Evolutionary conservation across 2,329 filamentous ascomycete genomes (phyloP).

Genomic region (Paraconiothyrium brasiliense): DNA sequence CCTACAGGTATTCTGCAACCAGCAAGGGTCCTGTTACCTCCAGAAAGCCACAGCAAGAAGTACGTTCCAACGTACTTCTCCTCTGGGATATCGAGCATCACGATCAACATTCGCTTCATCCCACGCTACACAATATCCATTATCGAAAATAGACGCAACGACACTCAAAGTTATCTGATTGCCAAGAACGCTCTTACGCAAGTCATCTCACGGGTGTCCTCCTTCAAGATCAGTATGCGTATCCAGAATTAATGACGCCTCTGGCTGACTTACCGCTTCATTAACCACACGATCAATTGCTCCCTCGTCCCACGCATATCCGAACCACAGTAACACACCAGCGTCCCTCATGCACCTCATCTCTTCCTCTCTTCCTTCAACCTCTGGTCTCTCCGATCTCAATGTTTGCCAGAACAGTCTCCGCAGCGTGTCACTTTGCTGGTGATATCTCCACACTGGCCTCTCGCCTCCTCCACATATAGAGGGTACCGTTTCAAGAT

Average conservation of each 20-base stretch:
- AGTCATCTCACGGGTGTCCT: conserved; percentile 64
- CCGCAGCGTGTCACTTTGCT: conserved; percentile 56
- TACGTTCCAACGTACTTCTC: not conserved
- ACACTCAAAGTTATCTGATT: not conserved
- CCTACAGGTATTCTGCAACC: not conserved
- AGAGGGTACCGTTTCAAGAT: conserved; percentile 33
- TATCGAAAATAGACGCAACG: not conserved
- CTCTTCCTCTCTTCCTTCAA: conserved; percentile 46
- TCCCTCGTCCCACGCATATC: conserved; percentile 70
- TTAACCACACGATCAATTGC: conserved; percentile 67
- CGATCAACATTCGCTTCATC: too few species aligned
- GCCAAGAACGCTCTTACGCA: conserved; percentile 57
- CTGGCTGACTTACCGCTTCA: conserved; percentile 36
- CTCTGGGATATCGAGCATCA: too few species aligned
- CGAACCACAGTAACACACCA: conserved; percentile 70
- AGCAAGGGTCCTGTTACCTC: not conserved
- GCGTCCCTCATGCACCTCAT: conserved; percentile 60
- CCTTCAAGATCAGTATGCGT: conserved; percentile 18
- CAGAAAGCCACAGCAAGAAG: not conserved
- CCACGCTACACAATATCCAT: too few species aligned
- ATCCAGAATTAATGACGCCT: not conserved
- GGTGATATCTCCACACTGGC: conserved; percentile 52
- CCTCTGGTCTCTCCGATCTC: conserved; percentile 44
- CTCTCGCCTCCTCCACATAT: not conserved
- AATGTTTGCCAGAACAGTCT: conserved; percentile 62